phyloP scores from a whole-genome alignment of 2,329 filamentous ascomycete species.

The Fusarium sp. region DNA sequence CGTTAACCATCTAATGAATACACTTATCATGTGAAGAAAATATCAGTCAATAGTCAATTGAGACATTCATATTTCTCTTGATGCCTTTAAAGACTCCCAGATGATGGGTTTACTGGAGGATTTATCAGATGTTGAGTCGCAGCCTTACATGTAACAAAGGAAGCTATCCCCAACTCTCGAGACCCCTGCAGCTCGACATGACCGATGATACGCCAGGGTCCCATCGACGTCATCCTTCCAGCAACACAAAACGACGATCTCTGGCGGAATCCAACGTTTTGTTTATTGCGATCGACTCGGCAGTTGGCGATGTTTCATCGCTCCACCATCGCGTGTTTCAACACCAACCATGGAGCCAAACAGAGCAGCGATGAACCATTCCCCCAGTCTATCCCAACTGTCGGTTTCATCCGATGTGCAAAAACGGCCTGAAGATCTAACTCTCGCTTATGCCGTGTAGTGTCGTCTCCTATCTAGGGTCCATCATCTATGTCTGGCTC shows the following conservation, averaged over 20 bases:
- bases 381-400: neutral
- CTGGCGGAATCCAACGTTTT: neutral
- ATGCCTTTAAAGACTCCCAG: accelerated
- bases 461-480: slow-evolving; percentile 4
- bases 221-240: neutral
- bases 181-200: neutral
- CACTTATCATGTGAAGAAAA: neutral
- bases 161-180: neutral
- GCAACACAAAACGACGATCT: neutral
- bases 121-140: too few species aligned
- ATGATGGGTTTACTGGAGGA: neutral
- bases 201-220: neutral
- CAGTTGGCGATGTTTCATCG: slow-evolving; percentile 12
- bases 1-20: neutral
- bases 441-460: slow-evolving; percentile 5
- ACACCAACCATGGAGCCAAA: neutral
- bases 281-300: slow-evolving; percentile 24
- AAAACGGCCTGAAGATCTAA: slow-evolving; percentile 4
- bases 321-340: neutral
- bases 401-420: neutral
- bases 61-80: accelerated
- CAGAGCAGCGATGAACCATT: neutral
- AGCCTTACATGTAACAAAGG: neutral
- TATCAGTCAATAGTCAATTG: neutral
- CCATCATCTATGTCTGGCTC: too few species aligned